A percentile compares a stretch with the other conserved stretches of the same genome.
Conservation (phyloP, 2,329 filamentous ascomycete genomes). For the Macrophomina pseudophaseolina region DNA sequence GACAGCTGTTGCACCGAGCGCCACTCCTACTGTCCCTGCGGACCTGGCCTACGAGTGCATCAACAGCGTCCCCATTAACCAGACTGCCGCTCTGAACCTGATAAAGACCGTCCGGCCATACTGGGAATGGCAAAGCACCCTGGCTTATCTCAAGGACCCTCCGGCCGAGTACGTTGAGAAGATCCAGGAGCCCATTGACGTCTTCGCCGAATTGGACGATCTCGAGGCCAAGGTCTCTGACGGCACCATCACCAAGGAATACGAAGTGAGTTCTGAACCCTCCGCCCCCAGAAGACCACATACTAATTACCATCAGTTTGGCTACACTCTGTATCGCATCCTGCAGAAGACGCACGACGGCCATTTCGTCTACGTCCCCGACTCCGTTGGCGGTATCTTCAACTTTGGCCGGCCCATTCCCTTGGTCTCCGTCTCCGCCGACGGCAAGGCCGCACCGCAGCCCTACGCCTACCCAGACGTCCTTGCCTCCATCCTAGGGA, state of each 20-base stretch:
- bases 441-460: slow-evolving; percentile 64
- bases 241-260: slow-evolving; percentile 47
- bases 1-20: slow-evolving; percentile 25
- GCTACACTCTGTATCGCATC: slow-evolving; percentile 58
- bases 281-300: not conserved
- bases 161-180: slow-evolving; percentile 53
- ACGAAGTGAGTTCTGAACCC: slow-evolving; percentile 32
- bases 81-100: slow-evolving; percentile 45
- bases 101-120: slow-evolving; percentile 49
- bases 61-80: slow-evolving; percentile 51
- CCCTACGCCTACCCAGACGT: slow-evolving; percentile 60
- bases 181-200: slow-evolving; percentile 51
- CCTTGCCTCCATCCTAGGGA: slow-evolving; percentile 49
- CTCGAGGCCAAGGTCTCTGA: slow-evolving; percentile 45
- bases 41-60: slow-evolving; percentile 52
- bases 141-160: slow-evolving; percentile 50
- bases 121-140: slow-evolving; percentile 54
- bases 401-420: slow-evolving; percentile 54
- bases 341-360: slow-evolving; percentile 67
- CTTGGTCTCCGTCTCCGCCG: slow-evolving; percentile 65
- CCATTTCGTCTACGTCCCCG: slow-evolving; percentile 63
- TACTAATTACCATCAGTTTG: slow-evolving; percentile 38
- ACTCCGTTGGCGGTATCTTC: slow-evolving; percentile 58
- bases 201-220: slow-evolving; percentile 47
- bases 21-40: slow-evolving; percentile 46